A percentile compares a stretch with the other conserved stretches of the same genome.
These are phyloP conservation scores for Backusella australiensis DNA, from an alignment of 192 early-diverging fungal genomes.

Conservation along the genomic window DNA sequence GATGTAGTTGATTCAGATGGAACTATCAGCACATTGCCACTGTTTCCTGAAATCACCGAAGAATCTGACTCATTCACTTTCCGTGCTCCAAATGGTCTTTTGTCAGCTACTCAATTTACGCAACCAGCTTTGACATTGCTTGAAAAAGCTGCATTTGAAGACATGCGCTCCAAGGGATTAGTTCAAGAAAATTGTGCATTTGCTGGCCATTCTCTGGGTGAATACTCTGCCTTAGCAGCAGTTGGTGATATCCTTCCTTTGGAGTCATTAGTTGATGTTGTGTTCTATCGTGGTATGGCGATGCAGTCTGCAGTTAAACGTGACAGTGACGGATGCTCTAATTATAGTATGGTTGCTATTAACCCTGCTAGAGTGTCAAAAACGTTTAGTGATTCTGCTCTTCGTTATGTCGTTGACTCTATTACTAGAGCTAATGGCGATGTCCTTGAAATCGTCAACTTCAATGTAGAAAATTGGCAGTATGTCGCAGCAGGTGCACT, in stretches of 20 bases:
- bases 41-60: slow-evolving; percentile 86
- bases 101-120: slow-evolving; percentile 94
- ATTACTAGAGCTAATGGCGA: slow-evolving; percentile 76
- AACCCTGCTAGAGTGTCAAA: slow-evolving; percentile 85
- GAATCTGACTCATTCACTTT: slow-evolving; percentile 76
- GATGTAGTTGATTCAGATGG: slow-evolving; percentile 78
- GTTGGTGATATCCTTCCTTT: slow-evolving; percentile 85
- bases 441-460: slow-evolving; percentile 94
- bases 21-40: slow-evolving; percentile 69
- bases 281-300: slow-evolving; percentile 96
- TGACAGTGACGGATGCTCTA: slow-evolving; percentile 71
- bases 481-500: slow-evolving; percentile 92
- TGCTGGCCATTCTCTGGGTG: slow-evolving; percentile 94
- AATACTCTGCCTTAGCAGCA: slow-evolving; percentile 88
- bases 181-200: slow-evolving; percentile 81
- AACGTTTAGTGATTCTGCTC: slow-evolving; percentile 82
- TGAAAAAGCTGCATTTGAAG: slow-evolving; percentile 88
- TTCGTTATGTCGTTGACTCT: slow-evolving; percentile 77
- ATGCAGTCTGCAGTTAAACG: slow-evolving; percentile 93
- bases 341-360: slow-evolving; percentile 93
- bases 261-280: slow-evolving; percentile 85
- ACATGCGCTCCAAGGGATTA: slow-evolving; percentile 85
- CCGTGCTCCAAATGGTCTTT: slow-evolving; percentile 77
- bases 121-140: slow-evolving; percentile 88
- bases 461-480: slow-evolving; percentile 97